These are phyloP conservation scores for Nigrograna mackinnonii DNA, from an alignment of 2,329 filamentous ascomycete species.

Conservation along the genomic window DNA sequence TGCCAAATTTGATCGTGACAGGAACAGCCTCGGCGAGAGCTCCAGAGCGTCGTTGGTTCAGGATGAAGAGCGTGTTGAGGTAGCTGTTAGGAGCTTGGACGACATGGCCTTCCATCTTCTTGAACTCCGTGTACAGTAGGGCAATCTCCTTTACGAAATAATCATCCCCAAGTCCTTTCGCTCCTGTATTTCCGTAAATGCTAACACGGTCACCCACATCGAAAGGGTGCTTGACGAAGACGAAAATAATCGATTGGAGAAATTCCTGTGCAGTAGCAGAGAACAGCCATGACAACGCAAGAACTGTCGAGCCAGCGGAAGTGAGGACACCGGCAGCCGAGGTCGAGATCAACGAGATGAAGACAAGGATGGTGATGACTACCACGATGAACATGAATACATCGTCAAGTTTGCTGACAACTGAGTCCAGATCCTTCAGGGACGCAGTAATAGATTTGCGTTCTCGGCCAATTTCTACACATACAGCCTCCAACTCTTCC, in stretches of 20 bases:
- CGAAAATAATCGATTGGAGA: conserved; percentile 89
- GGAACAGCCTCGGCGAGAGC: conserved; percentile 84
- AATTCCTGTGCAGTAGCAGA: conserved; percentile 94
- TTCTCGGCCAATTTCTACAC: conserved; percentile 91
- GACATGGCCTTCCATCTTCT: conserved; percentile 97
- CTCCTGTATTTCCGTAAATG: conserved; percentile 87
- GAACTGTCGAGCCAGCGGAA: conserved; percentile 82
- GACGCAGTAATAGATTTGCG: conserved; percentile 95
- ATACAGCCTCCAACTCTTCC: conserved; percentile 90
- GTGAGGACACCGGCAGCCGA: conserved; percentile 91
- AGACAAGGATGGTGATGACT: conserved; percentile 80
- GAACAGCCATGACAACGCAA: conserved; percentile 91
- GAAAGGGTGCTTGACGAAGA: conserved; percentile 96
- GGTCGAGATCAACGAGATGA: conserved; percentile 85
- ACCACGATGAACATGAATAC: conserved; percentile 87
- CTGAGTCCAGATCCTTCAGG: conserved; percentile 91
- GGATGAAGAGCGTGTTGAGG: conserved; percentile 89
- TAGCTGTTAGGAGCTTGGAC: conserved; percentile 96
- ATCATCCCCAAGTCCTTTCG: conserved; percentile 79
- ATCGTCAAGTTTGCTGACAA: conserved; percentile 85
- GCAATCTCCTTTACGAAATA: conserved; percentile 97
- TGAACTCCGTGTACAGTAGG: conserved; percentile 93
- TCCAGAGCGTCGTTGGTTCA: conserved; percentile 90
- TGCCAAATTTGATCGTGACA: conserved; percentile 86
- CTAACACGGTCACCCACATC: conserved; percentile 93